phyloP scores from a whole-genome alignment of 2,329 filamentous ascomycete species.

The Arthrobotrys entomopaga region DNA sequence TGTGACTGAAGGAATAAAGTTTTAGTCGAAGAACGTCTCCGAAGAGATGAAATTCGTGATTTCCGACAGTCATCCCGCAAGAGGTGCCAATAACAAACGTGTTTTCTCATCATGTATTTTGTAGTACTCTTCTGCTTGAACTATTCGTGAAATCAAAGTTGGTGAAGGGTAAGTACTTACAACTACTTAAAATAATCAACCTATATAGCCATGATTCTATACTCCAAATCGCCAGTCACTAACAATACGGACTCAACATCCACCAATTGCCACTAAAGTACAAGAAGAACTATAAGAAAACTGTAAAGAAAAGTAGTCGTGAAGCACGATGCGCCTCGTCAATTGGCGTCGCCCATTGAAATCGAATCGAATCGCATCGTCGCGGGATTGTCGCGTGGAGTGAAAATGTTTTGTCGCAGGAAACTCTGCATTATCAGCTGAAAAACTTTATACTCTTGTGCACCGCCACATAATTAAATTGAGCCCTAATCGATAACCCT shows the following conservation, averaged over 20 bases:
- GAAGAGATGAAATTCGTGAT: slow-evolving; percentile 10
- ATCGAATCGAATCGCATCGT: too few species aligned
- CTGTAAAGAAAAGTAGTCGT: too few species aligned
- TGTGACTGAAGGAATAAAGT: slow-evolving; percentile 45
- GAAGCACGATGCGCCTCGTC: too few species aligned
- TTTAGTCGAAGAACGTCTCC: slow-evolving; percentile 9
- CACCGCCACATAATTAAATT: slow-evolving; percentile 22
- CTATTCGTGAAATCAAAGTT: too few species aligned
- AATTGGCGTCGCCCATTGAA: too few species aligned
- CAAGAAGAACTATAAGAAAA: too few species aligned
- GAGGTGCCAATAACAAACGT: slow-evolving; percentile 54
- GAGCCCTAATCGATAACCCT: slow-evolving; percentile 54
- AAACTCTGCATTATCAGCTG: background rate
- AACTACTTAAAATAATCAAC: background rate
- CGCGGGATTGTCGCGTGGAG: slow-evolving; percentile 4
- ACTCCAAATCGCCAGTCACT: too few species aligned
- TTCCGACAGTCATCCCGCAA: slow-evolving; percentile 53
- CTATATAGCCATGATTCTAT: too few species aligned
- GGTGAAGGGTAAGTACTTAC: slow-evolving; percentile 15
- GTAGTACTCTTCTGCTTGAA: slow-evolving; percentile 1
- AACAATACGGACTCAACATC: too few species aligned
- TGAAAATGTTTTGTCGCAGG: slow-evolving; percentile 10
- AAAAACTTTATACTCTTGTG: slow-evolving; percentile 4
- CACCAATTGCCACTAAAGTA: too few species aligned
- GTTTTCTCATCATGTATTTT: slow-evolving; percentile 37